These are phyloP conservation scores for Vigna mungo DNA, from an alignment of 306 rosid genomes.

Conservation along the genomic window DNA sequence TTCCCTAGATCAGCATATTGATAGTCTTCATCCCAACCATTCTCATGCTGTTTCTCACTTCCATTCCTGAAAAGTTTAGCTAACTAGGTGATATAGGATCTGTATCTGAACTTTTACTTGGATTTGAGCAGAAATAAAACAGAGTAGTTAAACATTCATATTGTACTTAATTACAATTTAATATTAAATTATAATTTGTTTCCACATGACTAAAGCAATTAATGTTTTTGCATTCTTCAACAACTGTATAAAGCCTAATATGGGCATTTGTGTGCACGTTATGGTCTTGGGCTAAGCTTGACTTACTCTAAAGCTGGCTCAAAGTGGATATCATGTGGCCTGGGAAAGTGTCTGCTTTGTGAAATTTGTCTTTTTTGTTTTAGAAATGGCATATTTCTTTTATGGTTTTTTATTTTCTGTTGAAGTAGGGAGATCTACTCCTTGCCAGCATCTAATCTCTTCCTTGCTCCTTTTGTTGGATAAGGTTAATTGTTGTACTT, in stretches of 20 bases:
- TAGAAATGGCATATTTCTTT: neutral
- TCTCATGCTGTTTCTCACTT: slow-evolving; percentile 17
- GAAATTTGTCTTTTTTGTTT: slow-evolving; percentile 13
- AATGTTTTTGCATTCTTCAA: neutral
- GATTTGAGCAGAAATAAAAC: neutral
- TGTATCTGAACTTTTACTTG: slow-evolving; percentile 28
- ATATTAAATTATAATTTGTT: neutral
- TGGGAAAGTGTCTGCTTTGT: slow-evolving; percentile 1
- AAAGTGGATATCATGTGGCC: slow-evolving; percentile 10
- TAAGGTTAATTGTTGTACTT: neutral
- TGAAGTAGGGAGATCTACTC: slow-evolving; percentile 8
- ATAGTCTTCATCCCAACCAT: neutral
- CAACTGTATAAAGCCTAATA: neutral
- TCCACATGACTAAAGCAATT: neutral
- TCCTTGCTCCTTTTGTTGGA: neutral
- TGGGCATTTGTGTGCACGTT: neutral
- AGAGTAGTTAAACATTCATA: neutral
- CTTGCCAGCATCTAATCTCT: slow-evolving; percentile 1
- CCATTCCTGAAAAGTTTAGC: neutral
- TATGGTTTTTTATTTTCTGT: slow-evolving; percentile 13
- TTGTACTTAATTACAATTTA: slow-evolving; percentile 16
- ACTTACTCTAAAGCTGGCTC: slow-evolving; percentile 19
- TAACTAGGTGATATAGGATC: slow-evolving; percentile 12
- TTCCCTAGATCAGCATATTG: slow-evolving; percentile 6
- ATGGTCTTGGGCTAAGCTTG: slow-evolving; percentile 14